Conservation (phyloP, 2,329 filamentous ascomycete genomes). For the Aspergillus uvarum region DNA sequence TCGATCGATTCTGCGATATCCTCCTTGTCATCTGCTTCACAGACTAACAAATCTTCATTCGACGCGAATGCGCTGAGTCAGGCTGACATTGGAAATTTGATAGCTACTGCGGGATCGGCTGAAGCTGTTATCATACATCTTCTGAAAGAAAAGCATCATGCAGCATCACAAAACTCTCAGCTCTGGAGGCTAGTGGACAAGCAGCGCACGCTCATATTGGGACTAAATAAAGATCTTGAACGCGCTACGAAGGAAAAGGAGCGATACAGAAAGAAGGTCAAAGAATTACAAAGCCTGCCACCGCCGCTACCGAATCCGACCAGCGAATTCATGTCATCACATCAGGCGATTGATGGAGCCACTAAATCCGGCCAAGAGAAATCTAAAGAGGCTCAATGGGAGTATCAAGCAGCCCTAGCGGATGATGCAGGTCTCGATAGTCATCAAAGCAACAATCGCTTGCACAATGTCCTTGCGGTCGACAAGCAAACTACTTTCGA, state of each 20-base stretch:
- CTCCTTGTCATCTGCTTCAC: slow-evolving; percentile 62
- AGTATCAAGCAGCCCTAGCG: neutral
- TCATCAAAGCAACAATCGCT: neutral
- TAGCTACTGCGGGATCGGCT: slow-evolving; percentile 80
- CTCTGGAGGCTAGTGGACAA: slow-evolving; percentile 96
- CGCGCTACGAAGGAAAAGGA: slow-evolving; percentile 91
- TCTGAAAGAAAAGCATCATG: slow-evolving; percentile 86
- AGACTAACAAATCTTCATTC: slow-evolving; percentile 59
- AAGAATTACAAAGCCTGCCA: slow-evolving; percentile 63
- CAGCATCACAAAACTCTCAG: slow-evolving; percentile 85
- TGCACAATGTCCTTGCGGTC: neutral
- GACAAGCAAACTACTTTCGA: neutral
- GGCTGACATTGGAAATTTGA: slow-evolving; percentile 75
- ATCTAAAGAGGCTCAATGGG: neutral
- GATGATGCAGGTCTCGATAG: neutral
- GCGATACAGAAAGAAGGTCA: slow-evolving; percentile 84
- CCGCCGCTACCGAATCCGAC: slow-evolving; percentile 34
- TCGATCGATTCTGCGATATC: slow-evolving; percentile 96
- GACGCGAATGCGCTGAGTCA: slow-evolving; percentile 58
- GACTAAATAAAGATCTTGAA: slow-evolving; percentile 92
- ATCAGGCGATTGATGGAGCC: slow-evolving; percentile 14
- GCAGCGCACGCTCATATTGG: slow-evolving; percentile 88
- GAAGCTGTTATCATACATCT: slow-evolving; percentile 87
- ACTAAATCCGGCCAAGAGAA: neutral
- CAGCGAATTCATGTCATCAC: slow-evolving; percentile 10